Percentiles rank a stretch among this genome's conserved stretches.
phyloP scores from a whole-genome alignment of 169 alveolate genomes.

The Plasmodium coatneyi region DNA sequence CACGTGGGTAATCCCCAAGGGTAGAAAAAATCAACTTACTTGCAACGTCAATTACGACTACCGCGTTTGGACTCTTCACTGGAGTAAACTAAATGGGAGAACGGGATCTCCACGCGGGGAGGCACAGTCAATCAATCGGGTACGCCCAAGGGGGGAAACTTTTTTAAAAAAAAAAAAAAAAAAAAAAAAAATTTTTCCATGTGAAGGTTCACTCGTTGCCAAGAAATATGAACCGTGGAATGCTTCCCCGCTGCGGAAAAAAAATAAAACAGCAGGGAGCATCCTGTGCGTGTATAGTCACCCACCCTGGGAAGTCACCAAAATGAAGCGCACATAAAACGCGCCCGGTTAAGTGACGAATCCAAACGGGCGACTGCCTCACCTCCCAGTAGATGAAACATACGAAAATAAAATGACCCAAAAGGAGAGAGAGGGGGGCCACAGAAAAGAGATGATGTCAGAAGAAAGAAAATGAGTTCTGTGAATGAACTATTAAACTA shows the following conservation, averaged over 20 bases:
- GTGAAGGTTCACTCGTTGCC: neutral
- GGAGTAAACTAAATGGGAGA: neutral
- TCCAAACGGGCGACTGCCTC: neutral
- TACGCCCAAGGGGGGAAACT: neutral
- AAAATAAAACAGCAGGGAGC: neutral
- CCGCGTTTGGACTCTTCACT: neutral
- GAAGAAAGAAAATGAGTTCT: constrained; percentile 27
- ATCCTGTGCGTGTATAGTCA: neutral
- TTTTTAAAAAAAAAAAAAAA: neutral
- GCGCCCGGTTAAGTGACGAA: neutral
- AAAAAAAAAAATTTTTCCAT: neutral
- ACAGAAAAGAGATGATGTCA: neutral
- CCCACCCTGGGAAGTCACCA: neutral
- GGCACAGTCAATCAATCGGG: neutral
- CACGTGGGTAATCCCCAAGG: neutral
- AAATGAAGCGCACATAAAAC: neutral
- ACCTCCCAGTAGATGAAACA: neutral
- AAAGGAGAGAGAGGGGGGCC: neutral
- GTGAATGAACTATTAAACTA: constrained; percentile 63
- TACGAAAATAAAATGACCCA: constrained; percentile 16
- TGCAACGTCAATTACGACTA: neutral
- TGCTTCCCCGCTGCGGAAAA: neutral
- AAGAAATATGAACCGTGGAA: neutral
- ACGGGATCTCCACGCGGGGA: neutral
- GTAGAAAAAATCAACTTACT: neutral